Evolutionary conservation across 805 yeast genomes (phyloP), one percentile per base, ranked within the genome.

Genomic region (Isabelozyma gotoi): DNA sequence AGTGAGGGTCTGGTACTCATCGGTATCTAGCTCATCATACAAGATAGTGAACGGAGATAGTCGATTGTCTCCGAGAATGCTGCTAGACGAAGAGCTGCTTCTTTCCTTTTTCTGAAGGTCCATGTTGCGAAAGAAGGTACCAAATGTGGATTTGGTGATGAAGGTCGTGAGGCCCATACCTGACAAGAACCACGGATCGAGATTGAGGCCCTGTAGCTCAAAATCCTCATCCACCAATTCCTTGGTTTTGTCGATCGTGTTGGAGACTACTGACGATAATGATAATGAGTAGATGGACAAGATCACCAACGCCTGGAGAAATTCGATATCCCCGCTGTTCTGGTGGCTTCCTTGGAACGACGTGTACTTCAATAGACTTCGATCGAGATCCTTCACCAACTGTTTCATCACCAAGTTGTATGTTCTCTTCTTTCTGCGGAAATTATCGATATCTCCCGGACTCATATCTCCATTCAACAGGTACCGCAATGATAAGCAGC

Each of bases 101-200:
- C n/a, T n/a, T 20, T 32, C 27, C 10, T 38, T 27, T 7, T 43
- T 35, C 11, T 19, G 24, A 15, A 19, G 32, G 16, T 36, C 15
- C 16, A 21, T 27, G 18, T 29, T 36, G n/a, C 50, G 43, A 45
- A 72, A 50, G 39, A 77, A 50, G 2, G 62, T 54, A 0, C 82
- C 81, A 39, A 71, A 62, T 2, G 69, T 64, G 39, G 82, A 76
- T 40, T 76, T 71, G 3, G 84, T 73, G 18, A 81, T 60, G 53
- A 82, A 84, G 38, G 82, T 79, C 46, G 81, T 78, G 14, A 87
- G 70, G 0, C 87, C 94, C 8, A 81, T 48, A 4, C 84, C 82
- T 3, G 88, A 80, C 20, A 85, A 59, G 43, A 73, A 71, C 92
- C 92, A 86, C 1, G 84, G 81, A 56, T 87, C 95, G 15, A 86